These are phyloP conservation scores for Murraya koenigii DNA, from an alignment of 345 rosid species.

Conservation along the genomic window DNA sequence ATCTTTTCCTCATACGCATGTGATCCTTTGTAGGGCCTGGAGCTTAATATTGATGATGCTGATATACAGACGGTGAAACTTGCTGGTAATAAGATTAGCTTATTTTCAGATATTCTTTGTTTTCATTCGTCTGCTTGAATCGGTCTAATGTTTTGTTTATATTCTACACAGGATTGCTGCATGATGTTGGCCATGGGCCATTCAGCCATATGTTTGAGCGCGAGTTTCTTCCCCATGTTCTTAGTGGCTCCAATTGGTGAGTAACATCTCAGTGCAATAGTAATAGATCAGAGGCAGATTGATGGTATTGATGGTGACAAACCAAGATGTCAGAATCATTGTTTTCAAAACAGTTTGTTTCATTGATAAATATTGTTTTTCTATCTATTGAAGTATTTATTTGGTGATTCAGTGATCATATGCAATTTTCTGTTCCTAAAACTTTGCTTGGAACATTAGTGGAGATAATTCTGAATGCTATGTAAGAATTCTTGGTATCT, in stretches of 20 bases:
- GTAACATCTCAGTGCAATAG: background rate
- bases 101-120: background rate
- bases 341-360: background rate
- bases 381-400: background rate
- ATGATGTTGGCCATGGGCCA: slow-evolving; percentile 87
- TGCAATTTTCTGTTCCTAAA: background rate
- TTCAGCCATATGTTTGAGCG: slow-evolving; percentile 71
- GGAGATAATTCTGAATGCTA: background rate
- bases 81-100: slow-evolving; percentile 45
- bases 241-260: slow-evolving; percentile 44
- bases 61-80: slow-evolving; percentile 65
- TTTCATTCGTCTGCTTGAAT: background rate
- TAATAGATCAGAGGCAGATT: background rate
- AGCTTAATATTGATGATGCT: slow-evolving; percentile 50
- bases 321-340: background rate
- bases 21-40: slow-evolving; percentile 43
- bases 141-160: background rate
- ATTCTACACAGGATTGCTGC: slow-evolving; percentile 54
- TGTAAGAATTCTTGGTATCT: background rate
- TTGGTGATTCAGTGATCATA: background rate
- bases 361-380: background rate
- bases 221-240: slow-evolving; percentile 58
- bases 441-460: background rate
- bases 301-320: background rate
- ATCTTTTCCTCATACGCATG: slow-evolving; percentile 4